phyloP scores from a whole-genome alignment of 2,329 filamentous ascomycete genomes.

The Venturia asperata region DNA sequence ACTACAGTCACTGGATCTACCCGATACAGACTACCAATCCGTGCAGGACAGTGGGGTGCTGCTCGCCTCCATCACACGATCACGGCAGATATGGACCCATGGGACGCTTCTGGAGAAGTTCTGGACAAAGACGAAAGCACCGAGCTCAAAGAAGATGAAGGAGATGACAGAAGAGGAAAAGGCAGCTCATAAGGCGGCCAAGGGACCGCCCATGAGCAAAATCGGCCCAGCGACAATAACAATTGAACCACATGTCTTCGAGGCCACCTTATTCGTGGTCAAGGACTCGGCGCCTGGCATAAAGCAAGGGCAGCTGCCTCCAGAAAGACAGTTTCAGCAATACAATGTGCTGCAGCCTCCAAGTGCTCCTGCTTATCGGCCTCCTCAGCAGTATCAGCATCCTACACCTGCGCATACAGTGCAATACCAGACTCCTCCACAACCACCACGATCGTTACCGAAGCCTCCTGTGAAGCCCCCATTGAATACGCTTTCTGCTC shows the following conservation, averaged over 20 bases:
- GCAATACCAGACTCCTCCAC: constrained; percentile 16
- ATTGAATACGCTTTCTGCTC: constrained; percentile 18
- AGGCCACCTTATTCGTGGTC: constrained; percentile 65
- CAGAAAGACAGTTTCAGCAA: constrained; percentile 7
- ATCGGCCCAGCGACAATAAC: constrained; percentile 66
- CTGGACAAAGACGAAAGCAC: constrained; percentile 59
- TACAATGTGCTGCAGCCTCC: constrained; percentile 14
- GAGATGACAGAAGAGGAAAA: constrained; percentile 43
- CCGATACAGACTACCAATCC: constrained; percentile 19
- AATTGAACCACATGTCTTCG: constrained; percentile 73
- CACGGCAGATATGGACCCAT: constrained; percentile 54
- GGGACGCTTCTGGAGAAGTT: constrained; percentile 66
- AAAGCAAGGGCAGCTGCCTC: constrained; percentile 12
- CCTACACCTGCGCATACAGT: background rate
- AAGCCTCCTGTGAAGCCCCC: constrained; percentile 19
- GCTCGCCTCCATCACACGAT: constrained; percentile 19
- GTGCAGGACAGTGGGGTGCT: constrained; percentile 20
- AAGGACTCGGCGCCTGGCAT: constrained; percentile 43
- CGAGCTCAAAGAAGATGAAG: constrained; percentile 44
- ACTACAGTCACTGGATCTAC: constrained; percentile 13
- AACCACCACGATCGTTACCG: constrained; percentile 21
- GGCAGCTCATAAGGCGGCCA: constrained; percentile 27
- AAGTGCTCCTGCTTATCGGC: constrained; percentile 5
- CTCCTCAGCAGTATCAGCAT: constrained; percentile 11
- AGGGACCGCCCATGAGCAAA: constrained; percentile 58